phyloP scores from a whole-genome alignment of 1,139 yeast genomes.

The Yamadazyma taylorii region DNA sequence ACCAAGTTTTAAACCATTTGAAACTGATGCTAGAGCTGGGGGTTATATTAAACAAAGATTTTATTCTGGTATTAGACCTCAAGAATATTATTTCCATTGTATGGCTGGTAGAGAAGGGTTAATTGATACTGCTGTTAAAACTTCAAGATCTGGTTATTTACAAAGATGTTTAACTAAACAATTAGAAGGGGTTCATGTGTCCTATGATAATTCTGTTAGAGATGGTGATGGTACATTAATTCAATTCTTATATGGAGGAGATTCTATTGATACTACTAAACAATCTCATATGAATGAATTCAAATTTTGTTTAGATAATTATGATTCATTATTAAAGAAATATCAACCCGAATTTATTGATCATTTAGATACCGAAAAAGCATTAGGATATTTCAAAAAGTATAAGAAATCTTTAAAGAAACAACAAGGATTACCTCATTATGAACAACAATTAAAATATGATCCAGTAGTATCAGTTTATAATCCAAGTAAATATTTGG shows the following conservation, averaged over 20 bases:
- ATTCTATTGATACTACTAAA: slow-evolving; percentile 89
- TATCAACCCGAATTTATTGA: slow-evolving; percentile 68
- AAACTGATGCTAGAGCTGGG: slow-evolving; percentile 97
- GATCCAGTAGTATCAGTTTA: slow-evolving; percentile 87
- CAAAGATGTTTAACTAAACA: slow-evolving; percentile 99
- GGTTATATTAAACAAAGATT: slow-evolving; percentile 97
- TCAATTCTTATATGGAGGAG: slow-evolving; percentile 98
- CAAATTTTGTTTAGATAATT: slow-evolving; percentile 89
- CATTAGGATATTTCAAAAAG: slow-evolving; percentile 79
- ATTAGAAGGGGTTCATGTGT: slow-evolving; percentile 93
- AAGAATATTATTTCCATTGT: slow-evolving; percentile 99
- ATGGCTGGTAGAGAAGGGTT: slow-evolving; percentile 99
- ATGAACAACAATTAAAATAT: slow-evolving; percentile 61
- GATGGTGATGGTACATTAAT: slow-evolving; percentile 93
- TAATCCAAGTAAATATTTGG: slow-evolving; percentile 87
- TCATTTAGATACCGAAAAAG: slow-evolving; percentile 78
- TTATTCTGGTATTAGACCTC: slow-evolving; percentile 98
- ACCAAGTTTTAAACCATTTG: slow-evolving; percentile 95
- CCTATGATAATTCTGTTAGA: slow-evolving; percentile 93
- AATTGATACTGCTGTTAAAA: slow-evolving; percentile 98
- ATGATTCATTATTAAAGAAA: slow-evolving; percentile 79
- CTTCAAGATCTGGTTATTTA: slow-evolving; percentile 96
- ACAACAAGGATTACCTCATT: slow-evolving; percentile 62
- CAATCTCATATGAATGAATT: slow-evolving; percentile 94
- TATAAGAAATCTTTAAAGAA: slow-evolving; percentile 73